phyloP scores from a whole-genome alignment of 225 moss, liverwort and hornwort species.

The Marchantia paleacea region DNA sequence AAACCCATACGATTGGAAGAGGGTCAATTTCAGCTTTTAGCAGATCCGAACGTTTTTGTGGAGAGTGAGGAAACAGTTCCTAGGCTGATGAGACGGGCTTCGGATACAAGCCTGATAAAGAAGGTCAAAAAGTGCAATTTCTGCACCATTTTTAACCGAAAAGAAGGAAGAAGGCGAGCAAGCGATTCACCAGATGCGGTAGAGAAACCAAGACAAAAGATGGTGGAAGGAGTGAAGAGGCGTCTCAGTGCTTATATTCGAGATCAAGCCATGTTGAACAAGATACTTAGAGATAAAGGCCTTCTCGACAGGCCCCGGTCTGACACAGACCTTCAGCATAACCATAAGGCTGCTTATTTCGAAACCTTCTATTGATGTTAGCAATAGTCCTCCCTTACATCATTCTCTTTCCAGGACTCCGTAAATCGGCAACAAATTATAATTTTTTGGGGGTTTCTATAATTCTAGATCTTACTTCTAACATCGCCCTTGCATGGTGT shows the following conservation, averaged over 20 bases:
- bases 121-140: conserved; percentile 24
- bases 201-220: conserved; percentile 13
- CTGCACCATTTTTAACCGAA: conserved; percentile 18
- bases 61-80: background rate
- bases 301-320: conserved; percentile 12
- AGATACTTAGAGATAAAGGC: conserved; percentile 30
- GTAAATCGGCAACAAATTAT: too few relatives aligned
- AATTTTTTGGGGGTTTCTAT: too few relatives aligned
- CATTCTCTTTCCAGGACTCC: too few relatives aligned
- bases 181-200: conserved; percentile 7
- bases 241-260: conserved; percentile 25
- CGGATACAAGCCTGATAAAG: conserved; percentile 25
- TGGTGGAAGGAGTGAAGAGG: conserved; percentile 21
- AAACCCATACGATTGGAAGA: conserved; percentile 22
- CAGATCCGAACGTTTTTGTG: background rate
- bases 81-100: conserved; percentile 24
- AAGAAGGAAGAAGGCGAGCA: conserved; percentile 26
- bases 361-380: conserved; percentile 8
- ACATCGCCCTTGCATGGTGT: too few relatives aligned
- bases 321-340: conserved; percentile 2
- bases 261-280: conserved; percentile 34
- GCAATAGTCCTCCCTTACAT: too few relatives aligned
- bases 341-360: conserved; percentile 1
- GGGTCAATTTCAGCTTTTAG: conserved; percentile 31
- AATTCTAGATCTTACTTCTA: too few relatives aligned